Evolutionary conservation across 2,329 filamentous ascomycete species (phyloP).

Genomic region (Eutypella sp.): DNA sequence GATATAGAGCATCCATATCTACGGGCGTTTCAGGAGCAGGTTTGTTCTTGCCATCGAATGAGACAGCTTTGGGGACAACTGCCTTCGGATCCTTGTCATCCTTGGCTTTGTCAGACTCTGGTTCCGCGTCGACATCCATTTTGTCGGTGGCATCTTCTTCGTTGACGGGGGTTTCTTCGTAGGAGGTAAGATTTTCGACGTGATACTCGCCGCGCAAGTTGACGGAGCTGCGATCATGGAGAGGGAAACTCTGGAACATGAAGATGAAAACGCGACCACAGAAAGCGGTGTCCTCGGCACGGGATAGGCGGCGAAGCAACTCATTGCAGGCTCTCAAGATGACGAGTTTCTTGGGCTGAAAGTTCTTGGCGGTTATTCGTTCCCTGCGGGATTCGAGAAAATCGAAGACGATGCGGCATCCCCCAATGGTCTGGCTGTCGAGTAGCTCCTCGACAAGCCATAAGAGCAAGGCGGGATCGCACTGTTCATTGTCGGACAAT

Average conservation of each 20-base stretch:
- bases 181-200: slow-evolving; percentile 86
- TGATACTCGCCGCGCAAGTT: slow-evolving; percentile 96
- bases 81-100: slow-evolving; percentile 28
- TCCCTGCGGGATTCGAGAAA: slow-evolving; percentile 92
- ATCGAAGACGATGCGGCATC: slow-evolving; percentile 87
- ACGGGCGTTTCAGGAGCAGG: slow-evolving; percentile 43
- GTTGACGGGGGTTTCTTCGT: slow-evolving; percentile 52
- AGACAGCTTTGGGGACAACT: slow-evolving; percentile 38
- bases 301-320: slow-evolving; percentile 84
- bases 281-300: slow-evolving; percentile 94
- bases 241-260: slow-evolving; percentile 93
- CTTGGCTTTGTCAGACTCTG: slow-evolving; percentile 28
- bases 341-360: slow-evolving; percentile 78
- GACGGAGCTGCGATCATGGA: slow-evolving; percentile 95
- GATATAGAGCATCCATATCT: slow-evolving; percentile 72
- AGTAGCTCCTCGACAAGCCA: slow-evolving; percentile 92
- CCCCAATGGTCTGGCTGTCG: slow-evolving; percentile 91
- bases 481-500: slow-evolving; percentile 74
- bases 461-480: slow-evolving; percentile 76
- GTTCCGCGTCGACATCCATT: slow-evolving; percentile 63
- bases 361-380: slow-evolving; percentile 74
- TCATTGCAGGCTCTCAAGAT: slow-evolving; percentile 96
- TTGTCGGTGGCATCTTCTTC: slow-evolving; percentile 36
- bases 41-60: slow-evolving; percentile 39
- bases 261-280: slow-evolving; percentile 98